These are phyloP conservation scores for Proteromonas lacertae DNA, from an alignment of 352 stramenopile genomes.

Conservation along the genomic window DNA sequence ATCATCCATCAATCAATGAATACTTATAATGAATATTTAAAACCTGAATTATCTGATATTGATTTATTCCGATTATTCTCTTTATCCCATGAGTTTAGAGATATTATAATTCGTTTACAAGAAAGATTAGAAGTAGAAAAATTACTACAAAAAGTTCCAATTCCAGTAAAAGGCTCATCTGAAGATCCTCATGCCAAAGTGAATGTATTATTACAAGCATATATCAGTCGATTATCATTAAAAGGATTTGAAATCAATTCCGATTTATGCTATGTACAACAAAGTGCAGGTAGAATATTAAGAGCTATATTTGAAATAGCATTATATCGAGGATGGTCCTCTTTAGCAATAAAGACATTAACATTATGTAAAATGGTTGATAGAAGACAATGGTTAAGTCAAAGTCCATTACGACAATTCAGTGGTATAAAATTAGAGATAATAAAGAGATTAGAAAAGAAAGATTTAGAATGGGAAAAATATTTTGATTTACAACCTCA, in stretches of 20 bases:
- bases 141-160: constrained; percentile 75
- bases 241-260: constrained; percentile 70
- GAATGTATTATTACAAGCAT: constrained; percentile 93
- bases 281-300: constrained; percentile 87
- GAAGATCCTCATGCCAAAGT: constrained; percentile 68
- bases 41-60: constrained; percentile 94
- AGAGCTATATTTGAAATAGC: constrained; percentile 93
- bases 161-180: constrained; percentile 81
- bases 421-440: constrained; percentile 68
- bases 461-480: constrained; percentile 87
- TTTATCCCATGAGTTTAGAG: constrained; percentile 89
- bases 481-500: constrained; percentile 62
- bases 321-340: constrained; percentile 65
- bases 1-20: constrained; percentile 87
- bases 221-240: constrained; percentile 64
- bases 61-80: constrained; percentile 92
- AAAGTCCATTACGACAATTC: constrained; percentile 88
- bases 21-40: no score
- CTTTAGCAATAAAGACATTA: constrained; percentile 64
- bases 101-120: constrained; percentile 85
- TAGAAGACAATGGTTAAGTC: constrained; percentile 79
- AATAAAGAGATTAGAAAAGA: constrained; percentile 79
- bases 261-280: constrained; percentile 97
- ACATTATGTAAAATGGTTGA: constrained; percentile 97
- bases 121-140: constrained; percentile 93